Evolutionary conservation across 257 asterid genomes (phyloP), one percentile per base, ranked within the genome.

Genomic region (Solanum chiquidenum): DNA sequence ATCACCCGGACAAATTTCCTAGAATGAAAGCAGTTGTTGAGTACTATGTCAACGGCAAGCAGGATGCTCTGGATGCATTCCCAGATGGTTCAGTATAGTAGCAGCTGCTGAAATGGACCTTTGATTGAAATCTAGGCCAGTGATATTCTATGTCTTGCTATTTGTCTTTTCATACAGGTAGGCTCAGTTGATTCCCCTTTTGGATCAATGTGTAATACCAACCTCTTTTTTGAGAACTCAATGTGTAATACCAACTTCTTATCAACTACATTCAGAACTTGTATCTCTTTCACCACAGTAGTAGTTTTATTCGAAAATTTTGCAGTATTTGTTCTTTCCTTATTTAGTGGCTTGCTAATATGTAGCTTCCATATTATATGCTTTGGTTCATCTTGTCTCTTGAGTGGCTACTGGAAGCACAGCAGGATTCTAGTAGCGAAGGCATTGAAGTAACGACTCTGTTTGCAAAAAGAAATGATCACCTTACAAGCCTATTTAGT

Each of bases 11-110:
- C 85, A 89, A 89, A 44, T 86, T 89, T 69, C 85, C 87, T 12
- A 89, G 90, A 84, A 86, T 86, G 89, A 87, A 89, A 89, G 90
- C 90, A 79, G 89, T 89, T 71, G 84, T 89, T 8, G 90, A 89
- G 86, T 89, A 75, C 86, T 89, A 89, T 40, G 87, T 89, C 64
- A 44, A 89, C 25, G 89, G 90, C 33, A 89, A 89, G 29, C 89
- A 82, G 85, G 85, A 89, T 55, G 90, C 90, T 20, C 83, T 89
- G 16, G 90, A 89, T 86, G 49, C 89, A 69, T 89, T 89, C 85
- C 90, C 90, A n/a, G 88, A 80, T 46, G 90, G 90, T 55, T 89
- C 90, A 52, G 77, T 5, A 46, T 86, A 83, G 52, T 83, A 74
- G 64, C 42, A 10, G 31, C 84, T 21, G 83, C 40, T 42, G 7